Evolutionary conservation across 192 early-diverging fungal genomes (phyloP), one percentile per base, ranked within the genome.

Genomic region (Backusella westeae): DNA sequence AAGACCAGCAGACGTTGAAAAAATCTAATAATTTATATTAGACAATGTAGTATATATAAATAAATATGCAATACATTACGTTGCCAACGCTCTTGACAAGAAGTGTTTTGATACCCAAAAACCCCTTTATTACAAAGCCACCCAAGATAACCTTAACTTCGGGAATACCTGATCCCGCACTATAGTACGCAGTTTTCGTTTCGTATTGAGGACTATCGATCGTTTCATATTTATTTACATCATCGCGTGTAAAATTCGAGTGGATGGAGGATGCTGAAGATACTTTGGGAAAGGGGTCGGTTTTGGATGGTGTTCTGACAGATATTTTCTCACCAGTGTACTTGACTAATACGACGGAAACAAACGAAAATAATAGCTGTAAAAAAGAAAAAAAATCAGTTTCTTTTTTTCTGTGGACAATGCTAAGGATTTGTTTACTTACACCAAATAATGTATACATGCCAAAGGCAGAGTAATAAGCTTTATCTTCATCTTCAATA

Each of bases 101-200:
- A 26, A 99, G 85, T 17, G 97, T 98, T 82, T 93, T 90, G 32
- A 93, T 86, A 10, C 96, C 97, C 44, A 99, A 83, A 84, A 98
- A 99, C 42, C 93, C 91, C 35, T 93, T 89, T 74, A 99, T 97
- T 39, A 96, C 93, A 84, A 97, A 99, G 5, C 96, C 96, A 53
- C 96, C 93, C 59, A 98, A 78, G 46, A 97, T 97, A 17, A 94
- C 94, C 80, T 99, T 99, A 70, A 99, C 93, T 84, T 99, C 96
- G 17, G 96, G 92, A 41, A 97, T 93, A 35, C 96, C 96, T n/a
- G 92, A 93, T n/a, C 96, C 96, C 10, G 96, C 95, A 68, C 94
- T 93, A 74, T 97, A 97, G 39, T 90, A 90, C n/a, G 88, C 85
- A 26, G 81, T 85, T 72, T 93, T 92, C 52, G 89, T 87, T 15